Percentiles rank a stretch among this genome's conserved stretches.
phyloP scores from a whole-genome alignment of 2,329 filamentous ascomycete genomes.

The Zymoseptoria passerinii region DNA sequence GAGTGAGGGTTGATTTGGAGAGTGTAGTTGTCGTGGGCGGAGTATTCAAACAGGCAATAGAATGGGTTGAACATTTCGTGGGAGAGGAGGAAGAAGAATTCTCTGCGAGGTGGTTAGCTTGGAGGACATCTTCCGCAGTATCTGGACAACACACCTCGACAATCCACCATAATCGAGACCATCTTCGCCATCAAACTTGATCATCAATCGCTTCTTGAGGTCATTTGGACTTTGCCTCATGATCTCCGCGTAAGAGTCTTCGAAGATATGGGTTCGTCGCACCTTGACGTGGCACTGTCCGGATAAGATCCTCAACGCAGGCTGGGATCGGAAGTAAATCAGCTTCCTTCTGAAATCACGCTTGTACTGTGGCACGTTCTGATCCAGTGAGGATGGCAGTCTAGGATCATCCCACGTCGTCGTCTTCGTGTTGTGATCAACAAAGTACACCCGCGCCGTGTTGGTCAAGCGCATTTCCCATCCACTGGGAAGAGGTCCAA shows the following conservation, averaged over 20 bases:
- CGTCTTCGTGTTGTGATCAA: slow-evolving; percentile 99
- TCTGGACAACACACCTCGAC: slow-evolving; percentile 51
- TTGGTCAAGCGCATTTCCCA: slow-evolving; percentile 99
- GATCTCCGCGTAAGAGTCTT: slow-evolving; percentile 97
- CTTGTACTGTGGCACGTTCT: slow-evolving; percentile 99
- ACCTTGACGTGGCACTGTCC: slow-evolving; percentile 99
- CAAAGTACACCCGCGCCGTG: slow-evolving; percentile 95
- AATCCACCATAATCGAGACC: slow-evolving; percentile 96
- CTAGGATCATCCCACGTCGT: slow-evolving; percentile 98
- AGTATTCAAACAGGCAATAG: slow-evolving; percentile 99
- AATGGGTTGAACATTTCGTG: slow-evolving; percentile 99
- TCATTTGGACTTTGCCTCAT: slow-evolving; percentile 93
- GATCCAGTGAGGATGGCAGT: slow-evolving; percentile 88
- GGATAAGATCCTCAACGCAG: slow-evolving; percentile 86
- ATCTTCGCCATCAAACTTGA: slow-evolving; percentile 98
- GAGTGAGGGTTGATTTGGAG: slow-evolving; percentile 99
- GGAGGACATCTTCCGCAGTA: neutral
- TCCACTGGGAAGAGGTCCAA: slow-evolving; percentile 88
- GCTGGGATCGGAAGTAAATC: slow-evolving; percentile 98
- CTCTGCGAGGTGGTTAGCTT: slow-evolving; percentile 46
- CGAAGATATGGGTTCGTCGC: slow-evolving; percentile 90
- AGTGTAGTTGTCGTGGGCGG: slow-evolving; percentile 98
- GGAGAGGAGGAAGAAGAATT: slow-evolving; percentile 98
- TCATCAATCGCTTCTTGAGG: slow-evolving; percentile 97
- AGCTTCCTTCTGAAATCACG: slow-evolving; percentile 95